These are phyloP conservation scores for Biscogniauxia sp. DNA, from an alignment of 2,329 filamentous ascomycete genomes.

Conservation along the genomic window DNA sequence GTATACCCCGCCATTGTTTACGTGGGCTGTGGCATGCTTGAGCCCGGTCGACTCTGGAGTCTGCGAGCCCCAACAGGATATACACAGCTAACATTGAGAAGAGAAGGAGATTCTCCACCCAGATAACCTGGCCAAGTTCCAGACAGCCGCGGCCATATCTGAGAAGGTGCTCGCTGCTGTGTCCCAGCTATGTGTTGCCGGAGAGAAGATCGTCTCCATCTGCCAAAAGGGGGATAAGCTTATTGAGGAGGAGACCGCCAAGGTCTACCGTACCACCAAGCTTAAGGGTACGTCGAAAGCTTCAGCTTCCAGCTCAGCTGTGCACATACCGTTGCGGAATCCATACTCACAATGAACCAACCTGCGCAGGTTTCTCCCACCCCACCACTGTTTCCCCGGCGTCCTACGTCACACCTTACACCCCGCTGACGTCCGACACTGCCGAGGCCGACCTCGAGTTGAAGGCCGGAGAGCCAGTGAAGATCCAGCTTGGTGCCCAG, in stretches of 20 bases:
- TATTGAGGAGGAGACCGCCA: conserved; percentile 86
- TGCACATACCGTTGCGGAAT: conserved; percentile 1
- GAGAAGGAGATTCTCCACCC: conserved; percentile 61
- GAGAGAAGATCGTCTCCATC: conserved; percentile 88
- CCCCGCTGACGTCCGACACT: conserved; percentile 81
- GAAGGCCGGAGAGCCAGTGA: conserved; percentile 83
- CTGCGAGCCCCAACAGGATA: conserved; percentile 1
- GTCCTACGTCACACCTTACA: conserved; percentile 95
- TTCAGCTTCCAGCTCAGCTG: not conserved
- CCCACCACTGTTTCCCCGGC: conserved; percentile 93
- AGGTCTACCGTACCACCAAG: conserved; percentile 99
- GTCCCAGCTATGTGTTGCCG: conserved; percentile 69
- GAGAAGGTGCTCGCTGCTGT: conserved; percentile 93
- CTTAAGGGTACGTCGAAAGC: conserved; percentile 70
- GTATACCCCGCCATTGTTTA: conserved; percentile 21
- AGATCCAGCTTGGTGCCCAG: conserved; percentile 98
- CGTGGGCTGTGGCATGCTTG: conserved; percentile 5
- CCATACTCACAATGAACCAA: conserved; percentile 19
- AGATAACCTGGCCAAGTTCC: conserved; percentile 98
- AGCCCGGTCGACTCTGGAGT: not conserved
- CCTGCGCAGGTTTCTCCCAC: conserved; percentile 72
- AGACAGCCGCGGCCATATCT: conserved; percentile 91
- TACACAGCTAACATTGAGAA: not conserved
- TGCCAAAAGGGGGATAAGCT: conserved; percentile 96
- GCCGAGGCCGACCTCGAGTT: conserved; percentile 78